phyloP scores from a whole-genome alignment of 176 grass and related monocot genomes.

The Musa beccarii region DNA sequence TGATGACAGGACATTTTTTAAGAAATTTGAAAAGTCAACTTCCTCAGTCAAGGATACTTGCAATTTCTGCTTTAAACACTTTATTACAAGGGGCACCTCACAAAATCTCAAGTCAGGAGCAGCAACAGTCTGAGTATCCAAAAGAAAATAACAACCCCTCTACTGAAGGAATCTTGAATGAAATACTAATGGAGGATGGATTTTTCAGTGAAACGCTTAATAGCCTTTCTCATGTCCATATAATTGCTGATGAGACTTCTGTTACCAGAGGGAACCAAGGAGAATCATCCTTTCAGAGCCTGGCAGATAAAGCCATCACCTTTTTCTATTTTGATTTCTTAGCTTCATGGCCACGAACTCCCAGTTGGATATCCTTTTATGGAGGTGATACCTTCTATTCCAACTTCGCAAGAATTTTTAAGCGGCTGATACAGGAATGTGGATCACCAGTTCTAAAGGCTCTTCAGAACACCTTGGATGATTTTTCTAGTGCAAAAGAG shows the following conservation, averaged over 20 bases:
- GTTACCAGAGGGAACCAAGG: slow-evolving; percentile 54
- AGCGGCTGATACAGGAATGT: slow-evolving; percentile 89
- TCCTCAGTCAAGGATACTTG: slow-evolving; percentile 92
- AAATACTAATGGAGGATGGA: slow-evolving; percentile 64
- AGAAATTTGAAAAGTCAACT: slow-evolving; percentile 92
- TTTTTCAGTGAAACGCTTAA: slow-evolving; percentile 65
- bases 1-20: slow-evolving; percentile 83
- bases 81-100: slow-evolving; percentile 61
- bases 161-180: slow-evolving; percentile 51
- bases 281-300: slow-evolving; percentile 71
- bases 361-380: slow-evolving; percentile 81
- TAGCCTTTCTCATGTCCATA: slow-evolving; percentile 80
- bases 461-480: slow-evolving; percentile 50
- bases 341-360: slow-evolving; percentile 81
- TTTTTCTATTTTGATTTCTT: slow-evolving; percentile 97
- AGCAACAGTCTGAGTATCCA: slow-evolving; percentile 22
- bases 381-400: slow-evolving; percentile 59
- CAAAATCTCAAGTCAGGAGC: slow-evolving; percentile 29
- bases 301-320: slow-evolving; percentile 74
- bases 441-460: slow-evolving; percentile 48
- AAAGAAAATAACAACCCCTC: slow-evolving; percentile 29
- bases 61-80: slow-evolving; percentile 91
- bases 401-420: slow-evolving; percentile 91
- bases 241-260: slow-evolving; percentile 74
- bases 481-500: slow-evolving; percentile 85